phyloP scores from a whole-genome alignment of 2,329 filamentous ascomycete species.

The Fusarium compactum region DNA sequence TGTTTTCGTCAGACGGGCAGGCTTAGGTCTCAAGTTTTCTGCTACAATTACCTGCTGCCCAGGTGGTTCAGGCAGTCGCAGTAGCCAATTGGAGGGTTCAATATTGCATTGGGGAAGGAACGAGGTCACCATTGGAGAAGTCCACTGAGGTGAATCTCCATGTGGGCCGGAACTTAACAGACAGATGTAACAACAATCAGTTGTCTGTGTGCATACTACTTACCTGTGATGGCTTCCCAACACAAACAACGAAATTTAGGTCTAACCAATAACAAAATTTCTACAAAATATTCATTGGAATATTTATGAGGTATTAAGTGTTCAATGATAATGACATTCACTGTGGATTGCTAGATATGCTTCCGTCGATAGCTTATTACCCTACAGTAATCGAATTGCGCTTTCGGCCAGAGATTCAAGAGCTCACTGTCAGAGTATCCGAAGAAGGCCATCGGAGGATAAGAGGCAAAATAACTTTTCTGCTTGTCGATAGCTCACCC shows the following conservation, averaged over 20 bases:
- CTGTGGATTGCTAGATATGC: neutral
- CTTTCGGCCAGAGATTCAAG: neutral
- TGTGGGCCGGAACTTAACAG: neutral
- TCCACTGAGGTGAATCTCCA: neutral
- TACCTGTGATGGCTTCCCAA: neutral
- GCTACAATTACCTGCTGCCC: neutral
- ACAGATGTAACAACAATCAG: neutral
- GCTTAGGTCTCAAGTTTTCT: neutral
- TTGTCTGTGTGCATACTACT: neutral
- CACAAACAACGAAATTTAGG: neutral
- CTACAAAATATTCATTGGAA: neutral
- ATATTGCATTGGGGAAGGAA: conserved; percentile 32
- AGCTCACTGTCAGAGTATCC: neutral
- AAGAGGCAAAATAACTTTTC: neutral
- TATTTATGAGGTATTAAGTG: neutral
- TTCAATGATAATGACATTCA: neutral
- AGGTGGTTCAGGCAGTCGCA: conserved; percentile 5
- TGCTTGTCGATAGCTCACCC: neutral
- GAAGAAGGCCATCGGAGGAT: neutral
- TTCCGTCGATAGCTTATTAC: neutral
- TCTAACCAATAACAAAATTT: neutral
- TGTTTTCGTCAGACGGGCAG: neutral
- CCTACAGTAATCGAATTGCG: neutral
- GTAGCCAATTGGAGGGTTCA: conserved; percentile 45
- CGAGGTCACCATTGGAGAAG: conserved; percentile 42